A percentile compares a stretch with the other conserved stretches of the same genome.
These are phyloP conservation scores for Neurospora sp. DNA, from an alignment of 495 filamentous ascomycete genomes.

Conservation along the genomic window DNA sequence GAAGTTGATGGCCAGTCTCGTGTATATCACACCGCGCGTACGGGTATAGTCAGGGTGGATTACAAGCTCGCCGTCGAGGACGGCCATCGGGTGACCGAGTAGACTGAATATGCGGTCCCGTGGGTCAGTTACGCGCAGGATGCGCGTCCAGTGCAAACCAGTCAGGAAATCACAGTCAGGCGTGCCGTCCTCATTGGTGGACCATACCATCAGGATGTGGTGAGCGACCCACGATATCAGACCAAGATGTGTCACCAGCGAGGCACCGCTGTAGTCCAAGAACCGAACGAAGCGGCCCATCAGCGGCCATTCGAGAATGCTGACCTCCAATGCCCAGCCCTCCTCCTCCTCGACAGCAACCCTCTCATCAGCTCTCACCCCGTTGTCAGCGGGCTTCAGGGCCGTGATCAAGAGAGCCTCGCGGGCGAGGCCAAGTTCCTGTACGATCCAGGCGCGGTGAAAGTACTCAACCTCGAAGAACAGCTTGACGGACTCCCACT, in stretches of 20 bases:
- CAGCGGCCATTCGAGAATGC: constrained; percentile 8
- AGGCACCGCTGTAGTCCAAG: constrained; percentile 8
- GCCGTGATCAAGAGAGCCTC: constrained; percentile 8
- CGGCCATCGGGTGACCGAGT: constrained; percentile 7
- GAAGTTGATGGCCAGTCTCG: constrained; percentile 7
- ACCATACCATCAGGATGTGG: constrained; percentile 13
- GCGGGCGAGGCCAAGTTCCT: constrained; percentile 13
- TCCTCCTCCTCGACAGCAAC: background rate
- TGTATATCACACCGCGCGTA: constrained; percentile 12
- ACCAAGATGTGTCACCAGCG: constrained; percentile 9
- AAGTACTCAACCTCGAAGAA: constrained; percentile 14
- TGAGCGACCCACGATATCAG: constrained; percentile 8
- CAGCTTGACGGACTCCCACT: constrained; percentile 7
- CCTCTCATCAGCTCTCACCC: background rate
- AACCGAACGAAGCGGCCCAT: constrained; percentile 6
- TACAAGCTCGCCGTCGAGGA: constrained; percentile 5
- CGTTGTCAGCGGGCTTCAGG: background rate
- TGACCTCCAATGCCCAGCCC: background rate
- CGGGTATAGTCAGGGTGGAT: constrained; percentile 9
- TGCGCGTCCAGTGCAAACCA: constrained; percentile 11
- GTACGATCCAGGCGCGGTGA: constrained; percentile 17
- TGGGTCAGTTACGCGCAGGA: constrained; percentile 10
- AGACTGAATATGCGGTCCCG: constrained; percentile 9
- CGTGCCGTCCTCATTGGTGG: constrained; percentile 3
- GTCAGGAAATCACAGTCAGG: constrained; percentile 10